Evolutionary conservation across 2,329 filamentous ascomycete genomes (phyloP).

Genomic region (Helicocarpus griseus): DNA sequence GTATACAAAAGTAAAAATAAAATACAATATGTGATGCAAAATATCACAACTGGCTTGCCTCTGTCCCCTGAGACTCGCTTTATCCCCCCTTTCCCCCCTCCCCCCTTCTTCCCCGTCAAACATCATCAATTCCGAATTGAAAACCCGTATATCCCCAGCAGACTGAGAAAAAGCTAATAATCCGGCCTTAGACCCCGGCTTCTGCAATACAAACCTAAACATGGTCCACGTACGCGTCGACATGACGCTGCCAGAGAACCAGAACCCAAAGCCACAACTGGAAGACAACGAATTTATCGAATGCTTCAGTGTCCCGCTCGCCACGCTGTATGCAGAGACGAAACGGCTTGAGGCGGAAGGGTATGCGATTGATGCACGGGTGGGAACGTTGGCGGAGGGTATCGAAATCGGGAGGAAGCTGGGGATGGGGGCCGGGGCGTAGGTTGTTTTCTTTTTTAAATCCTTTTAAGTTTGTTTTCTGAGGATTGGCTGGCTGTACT

Average conservation of each 20-base stretch:
- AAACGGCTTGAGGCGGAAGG: constrained; percentile 59
- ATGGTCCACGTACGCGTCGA: constrained; percentile 65
- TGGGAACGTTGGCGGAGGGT: constrained; percentile 69
- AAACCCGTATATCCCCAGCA: no score
- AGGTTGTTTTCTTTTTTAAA: not conserved
- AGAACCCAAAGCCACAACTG: constrained; percentile 57
- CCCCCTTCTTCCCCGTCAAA: not conserved
- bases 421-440: not conserved
- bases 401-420: constrained; percentile 58
- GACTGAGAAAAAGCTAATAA: no score
- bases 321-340: constrained; percentile 55
- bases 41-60: no score
- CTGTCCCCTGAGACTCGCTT: not conserved
- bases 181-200: constrained; percentile 33
- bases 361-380: constrained; percentile 68
- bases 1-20: no score
- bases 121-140: no score
- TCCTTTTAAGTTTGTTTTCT: not conserved
- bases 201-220: constrained; percentile 41
- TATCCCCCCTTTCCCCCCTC: not conserved
- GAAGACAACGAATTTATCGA: constrained; percentile 80
- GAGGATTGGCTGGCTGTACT: no score
- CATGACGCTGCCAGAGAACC: constrained; percentile 58
- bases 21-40: no score
- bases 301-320: constrained; percentile 59